Evolutionary conservation across 331 rosid species (phyloP).

Genomic region (Telfairia occidentalis): DNA sequence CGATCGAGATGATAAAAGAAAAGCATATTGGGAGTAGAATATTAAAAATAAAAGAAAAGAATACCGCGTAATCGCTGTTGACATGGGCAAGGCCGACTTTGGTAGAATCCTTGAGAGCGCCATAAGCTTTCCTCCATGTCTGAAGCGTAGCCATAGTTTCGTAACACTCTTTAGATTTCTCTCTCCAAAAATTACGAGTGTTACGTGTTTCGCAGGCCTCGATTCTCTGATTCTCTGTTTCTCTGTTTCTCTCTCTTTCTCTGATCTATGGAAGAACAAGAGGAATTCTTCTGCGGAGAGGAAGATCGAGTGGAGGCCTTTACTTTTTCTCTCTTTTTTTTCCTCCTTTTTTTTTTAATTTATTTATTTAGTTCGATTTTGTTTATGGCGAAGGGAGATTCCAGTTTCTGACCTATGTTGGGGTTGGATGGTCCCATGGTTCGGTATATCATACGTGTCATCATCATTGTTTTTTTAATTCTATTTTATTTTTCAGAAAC

Average conservation of each 20-base stretch:
- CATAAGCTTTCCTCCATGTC: conserved; percentile 94
- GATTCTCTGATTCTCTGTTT: conserved; percentile 15
- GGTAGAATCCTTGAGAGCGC: conserved; percentile 86
- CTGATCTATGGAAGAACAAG: conserved; percentile 9
- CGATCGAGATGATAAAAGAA: neutral
- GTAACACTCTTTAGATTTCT: neutral
- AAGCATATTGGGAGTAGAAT: too few relatives aligned
- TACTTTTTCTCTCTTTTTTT: neutral
- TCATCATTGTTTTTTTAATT: neutral
- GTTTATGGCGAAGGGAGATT: neutral
- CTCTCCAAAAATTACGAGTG: neutral
- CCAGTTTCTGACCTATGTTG: neutral
- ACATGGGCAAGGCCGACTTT: conserved; percentile 99
- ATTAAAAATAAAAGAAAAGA: neutral
- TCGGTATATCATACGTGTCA: conserved; percentile 1
- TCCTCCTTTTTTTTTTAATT: too few relatives aligned
- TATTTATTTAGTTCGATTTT: neutral
- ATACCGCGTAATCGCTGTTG: conserved; percentile 98
- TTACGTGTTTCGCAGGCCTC: conserved; percentile 31
- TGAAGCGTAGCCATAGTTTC: conserved; percentile 80
- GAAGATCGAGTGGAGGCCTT: neutral
- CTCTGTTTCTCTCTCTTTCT: conserved; percentile 12
- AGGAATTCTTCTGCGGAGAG: neutral
- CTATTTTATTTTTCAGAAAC: neutral
- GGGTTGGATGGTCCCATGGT: conserved; percentile 8